These are phyloP conservation scores for Tricladium varicosporioides DNA, from an alignment of 2,329 filamentous ascomycete genomes.

Conservation along the genomic window DNA sequence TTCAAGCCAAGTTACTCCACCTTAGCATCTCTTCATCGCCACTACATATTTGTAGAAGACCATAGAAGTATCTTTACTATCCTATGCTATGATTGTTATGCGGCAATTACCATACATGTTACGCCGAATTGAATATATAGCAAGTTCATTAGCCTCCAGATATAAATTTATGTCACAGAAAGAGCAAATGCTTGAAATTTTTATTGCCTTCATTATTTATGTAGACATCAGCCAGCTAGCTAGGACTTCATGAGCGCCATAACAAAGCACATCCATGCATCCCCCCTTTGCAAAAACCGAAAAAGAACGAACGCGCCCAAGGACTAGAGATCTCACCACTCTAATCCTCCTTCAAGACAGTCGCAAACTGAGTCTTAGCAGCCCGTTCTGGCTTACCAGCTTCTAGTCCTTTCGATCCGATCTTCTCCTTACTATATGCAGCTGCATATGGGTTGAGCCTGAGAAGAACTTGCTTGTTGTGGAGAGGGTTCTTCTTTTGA, in stretches of 20 bases:
- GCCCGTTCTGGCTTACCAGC: conserved; percentile 55
- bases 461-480: conserved; percentile 98
- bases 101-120: no score
- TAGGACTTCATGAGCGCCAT: conserved; percentile 13
- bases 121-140: no score
- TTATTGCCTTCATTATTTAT: conserved; percentile 17
- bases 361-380: conserved; percentile 33
- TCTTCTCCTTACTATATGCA: conserved; percentile 82
- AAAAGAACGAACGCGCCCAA: conserved; percentile 15
- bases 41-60: no score
- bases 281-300: conserved; percentile 9
- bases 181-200: neutral
- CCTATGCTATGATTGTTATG: no score
- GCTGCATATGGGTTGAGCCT: conserved; percentile 97
- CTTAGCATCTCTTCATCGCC: no score
- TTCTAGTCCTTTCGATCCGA: conserved; percentile 68
- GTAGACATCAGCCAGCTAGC: conserved; percentile 19
- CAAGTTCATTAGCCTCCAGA: no score
- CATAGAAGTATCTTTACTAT: no score
- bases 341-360: conserved; percentile 51
- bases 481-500: conserved; percentile 99
- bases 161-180: neutral
- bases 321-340: conserved; percentile 24
- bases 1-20: no score
- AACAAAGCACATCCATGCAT: conserved; percentile 15